phyloP scores from a whole-genome alignment of 495 filamentous ascomycete species.

The Xylaria grammica region DNA sequence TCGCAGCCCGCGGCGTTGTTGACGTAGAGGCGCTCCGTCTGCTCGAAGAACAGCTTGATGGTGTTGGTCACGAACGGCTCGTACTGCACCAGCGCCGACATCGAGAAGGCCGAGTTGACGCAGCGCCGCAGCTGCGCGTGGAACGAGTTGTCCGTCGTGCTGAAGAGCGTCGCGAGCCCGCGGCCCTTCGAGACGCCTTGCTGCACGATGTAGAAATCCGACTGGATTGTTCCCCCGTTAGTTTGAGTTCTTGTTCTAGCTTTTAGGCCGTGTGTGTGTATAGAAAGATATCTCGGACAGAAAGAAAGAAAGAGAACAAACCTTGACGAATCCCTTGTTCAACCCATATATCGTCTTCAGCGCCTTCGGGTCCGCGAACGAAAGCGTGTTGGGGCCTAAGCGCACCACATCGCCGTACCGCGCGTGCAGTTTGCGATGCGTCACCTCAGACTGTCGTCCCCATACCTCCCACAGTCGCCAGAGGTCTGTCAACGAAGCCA shows the following conservation, averaged over 20 bases:
- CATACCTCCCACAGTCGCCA: constrained; percentile 74
- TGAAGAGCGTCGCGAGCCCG: constrained; percentile 75
- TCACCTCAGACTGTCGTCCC: constrained; percentile 64
- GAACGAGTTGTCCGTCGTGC: constrained; percentile 73
- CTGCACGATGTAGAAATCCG: constrained; percentile 74
- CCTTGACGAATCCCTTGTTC: constrained; percentile 83
- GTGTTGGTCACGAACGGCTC: constrained; percentile 77
- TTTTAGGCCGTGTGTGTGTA: too few species aligned
- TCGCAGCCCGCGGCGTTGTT: constrained; percentile 59
- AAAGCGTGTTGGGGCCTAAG: constrained; percentile 69
- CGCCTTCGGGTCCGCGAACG: constrained; percentile 69
- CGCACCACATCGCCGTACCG: constrained; percentile 76
- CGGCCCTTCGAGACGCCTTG: constrained; percentile 67
- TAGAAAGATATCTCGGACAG: too few species aligned
- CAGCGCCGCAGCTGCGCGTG: constrained; percentile 72
- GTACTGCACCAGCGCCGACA: constrained; percentile 72
- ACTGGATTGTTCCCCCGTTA: constrained; percentile 52
- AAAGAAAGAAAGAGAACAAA: constrained; percentile 35
- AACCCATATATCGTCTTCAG: constrained; percentile 79
- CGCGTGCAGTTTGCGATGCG: constrained; percentile 68
- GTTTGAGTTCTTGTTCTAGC: background rate
- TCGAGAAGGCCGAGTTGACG: constrained; percentile 75
- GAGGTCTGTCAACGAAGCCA: constrained; percentile 69
- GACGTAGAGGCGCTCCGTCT: constrained; percentile 66
- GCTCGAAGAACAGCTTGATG: constrained; percentile 64